These are phyloP conservation scores for Trametopsis cervina DNA, from an alignment of 768 basidiomycete species.

Conservation along the genomic window DNA sequence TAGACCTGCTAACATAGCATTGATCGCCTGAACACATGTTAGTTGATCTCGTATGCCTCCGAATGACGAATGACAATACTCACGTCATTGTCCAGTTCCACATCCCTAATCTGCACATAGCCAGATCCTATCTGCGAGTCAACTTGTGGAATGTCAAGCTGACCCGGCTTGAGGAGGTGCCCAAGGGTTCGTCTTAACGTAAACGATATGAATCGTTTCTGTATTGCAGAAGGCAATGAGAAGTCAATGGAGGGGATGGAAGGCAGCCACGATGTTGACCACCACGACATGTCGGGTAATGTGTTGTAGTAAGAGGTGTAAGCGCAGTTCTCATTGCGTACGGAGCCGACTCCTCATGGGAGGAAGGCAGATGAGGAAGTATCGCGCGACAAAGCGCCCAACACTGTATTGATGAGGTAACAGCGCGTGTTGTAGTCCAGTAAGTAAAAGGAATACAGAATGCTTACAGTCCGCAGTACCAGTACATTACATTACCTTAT, in stretches of 20 bases:
- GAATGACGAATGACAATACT: conserved; percentile 24
- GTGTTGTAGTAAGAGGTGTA: not conserved
- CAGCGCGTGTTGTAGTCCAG: no score
- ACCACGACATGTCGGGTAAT: conserved; percentile 24
- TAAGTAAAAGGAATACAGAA: no score
- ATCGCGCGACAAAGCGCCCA: no score
- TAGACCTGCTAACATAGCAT: conserved; percentile 53
- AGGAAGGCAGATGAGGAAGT: not conserved
- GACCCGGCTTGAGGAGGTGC: conserved; percentile 82
- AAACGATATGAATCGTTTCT: conserved; percentile 87
- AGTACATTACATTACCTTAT: no score
- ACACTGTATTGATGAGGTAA: no score
- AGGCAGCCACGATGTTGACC: conserved; percentile 39
- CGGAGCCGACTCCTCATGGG: not conserved
- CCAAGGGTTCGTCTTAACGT: conserved; percentile 78
- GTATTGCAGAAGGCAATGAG: conserved; percentile 62
- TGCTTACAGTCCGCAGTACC: no score
- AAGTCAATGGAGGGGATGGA: conserved; percentile 59
- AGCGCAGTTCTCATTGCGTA: not conserved
- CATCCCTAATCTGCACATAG: conserved; percentile 76
- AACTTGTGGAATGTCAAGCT: conserved; percentile 79
- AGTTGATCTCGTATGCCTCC: conserved; percentile 14
- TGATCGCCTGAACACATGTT: conserved; percentile 59
- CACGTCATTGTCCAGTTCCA: conserved; percentile 74
- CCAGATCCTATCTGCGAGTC: conserved; percentile 93